Conservation (phyloP, 306 rosid species). For the Begonia fuchsioides region DNA sequence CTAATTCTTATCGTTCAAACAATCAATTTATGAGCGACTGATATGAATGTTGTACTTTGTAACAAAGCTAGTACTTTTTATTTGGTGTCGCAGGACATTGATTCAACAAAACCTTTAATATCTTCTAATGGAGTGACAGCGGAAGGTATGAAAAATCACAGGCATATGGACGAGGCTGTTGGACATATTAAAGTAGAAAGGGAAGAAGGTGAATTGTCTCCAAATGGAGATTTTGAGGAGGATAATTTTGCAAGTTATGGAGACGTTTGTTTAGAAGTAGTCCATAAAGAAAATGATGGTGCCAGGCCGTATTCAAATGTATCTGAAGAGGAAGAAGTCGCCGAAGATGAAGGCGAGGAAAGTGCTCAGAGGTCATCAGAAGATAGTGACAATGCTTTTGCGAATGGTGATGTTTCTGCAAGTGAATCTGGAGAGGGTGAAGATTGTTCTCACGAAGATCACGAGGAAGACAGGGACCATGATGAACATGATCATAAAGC, state of each 20-base stretch:
- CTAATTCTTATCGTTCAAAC: too few species aligned
- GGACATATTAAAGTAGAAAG: slow-evolving; percentile 64
- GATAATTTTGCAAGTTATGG: slow-evolving; percentile 70
- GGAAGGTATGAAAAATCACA: slow-evolving; percentile 36
- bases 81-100: slow-evolving; percentile 45
- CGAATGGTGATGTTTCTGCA: slow-evolving; percentile 80
- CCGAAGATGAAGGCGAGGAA: slow-evolving; percentile 92
- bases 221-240: slow-evolving; percentile 94
- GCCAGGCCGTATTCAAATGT: slow-evolving; percentile 44
- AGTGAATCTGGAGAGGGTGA: slow-evolving; percentile 95
- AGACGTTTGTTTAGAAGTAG: slow-evolving; percentile 34
- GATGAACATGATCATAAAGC: slow-evolving; percentile 61
- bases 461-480: slow-evolving; percentile 71
- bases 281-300: slow-evolving; percentile 37
- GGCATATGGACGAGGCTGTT: slow-evolving; percentile 47
- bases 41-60: neutral
- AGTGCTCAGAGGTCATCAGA: too few species aligned
- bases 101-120: slow-evolving; percentile 47
- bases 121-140: slow-evolving; percentile 40
- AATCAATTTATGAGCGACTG: too few species aligned
- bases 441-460: slow-evolving; percentile 91
- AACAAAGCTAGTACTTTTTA: slow-evolving; percentile 7
- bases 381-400: slow-evolving; percentile 92
- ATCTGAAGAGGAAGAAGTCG: slow-evolving; percentile 42
- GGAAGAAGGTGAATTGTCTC: slow-evolving; percentile 99